A percentile compares a stretch with the other conserved stretches of the same genome.
phyloP scores from a whole-genome alignment of 495 filamentous ascomycete genomes.

The Hyaloscypha bicolor region DNA sequence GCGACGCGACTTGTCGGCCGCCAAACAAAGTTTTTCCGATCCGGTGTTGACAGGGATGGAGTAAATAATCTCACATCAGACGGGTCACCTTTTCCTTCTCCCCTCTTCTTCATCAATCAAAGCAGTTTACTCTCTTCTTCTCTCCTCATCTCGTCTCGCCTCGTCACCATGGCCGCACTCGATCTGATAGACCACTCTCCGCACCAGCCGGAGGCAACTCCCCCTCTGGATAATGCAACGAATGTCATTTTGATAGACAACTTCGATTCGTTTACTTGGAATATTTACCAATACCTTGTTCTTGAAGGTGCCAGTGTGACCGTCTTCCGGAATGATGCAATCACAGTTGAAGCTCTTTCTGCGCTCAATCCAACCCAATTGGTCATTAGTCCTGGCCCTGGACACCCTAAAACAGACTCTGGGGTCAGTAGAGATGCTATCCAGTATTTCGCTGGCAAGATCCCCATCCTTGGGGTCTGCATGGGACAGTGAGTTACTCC shows the following conservation, averaged over 20 bases:
- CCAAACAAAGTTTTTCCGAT: background rate
- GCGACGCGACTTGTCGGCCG: conserved; percentile 3
- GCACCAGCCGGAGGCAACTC: conserved; percentile 70
- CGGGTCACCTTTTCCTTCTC: background rate
- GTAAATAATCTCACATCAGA: background rate
- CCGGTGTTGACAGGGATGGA: background rate
- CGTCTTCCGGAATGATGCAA: conserved; percentile 90
- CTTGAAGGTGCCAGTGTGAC: conserved; percentile 89
- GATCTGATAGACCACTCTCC: conserved; percentile 84
- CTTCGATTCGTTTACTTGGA: conserved; percentile 99
- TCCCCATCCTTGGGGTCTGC: conserved; percentile 95
- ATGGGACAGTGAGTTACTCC: conserved; percentile 80
- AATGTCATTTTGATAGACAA: conserved; percentile 98
- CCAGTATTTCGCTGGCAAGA: conserved; percentile 88
- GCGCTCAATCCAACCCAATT: conserved; percentile 85
- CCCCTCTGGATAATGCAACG: conserved; percentile 70
- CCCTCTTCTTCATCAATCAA: background rate
- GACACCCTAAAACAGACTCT: conserved; percentile 86
- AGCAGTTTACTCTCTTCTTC: too few relatives aligned
- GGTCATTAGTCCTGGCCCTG: conserved; percentile 92
- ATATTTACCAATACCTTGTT: conserved; percentile 96
- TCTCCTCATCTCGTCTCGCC: background rate
- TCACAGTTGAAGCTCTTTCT: conserved; percentile 81
- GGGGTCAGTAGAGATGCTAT: conserved; percentile 93
- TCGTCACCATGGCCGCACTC: conserved; percentile 40